A percentile compares a stretch with the other conserved stretches of the same genome.
Conservation (phyloP, 306 rosid species). For the Myrica gale region DNA sequence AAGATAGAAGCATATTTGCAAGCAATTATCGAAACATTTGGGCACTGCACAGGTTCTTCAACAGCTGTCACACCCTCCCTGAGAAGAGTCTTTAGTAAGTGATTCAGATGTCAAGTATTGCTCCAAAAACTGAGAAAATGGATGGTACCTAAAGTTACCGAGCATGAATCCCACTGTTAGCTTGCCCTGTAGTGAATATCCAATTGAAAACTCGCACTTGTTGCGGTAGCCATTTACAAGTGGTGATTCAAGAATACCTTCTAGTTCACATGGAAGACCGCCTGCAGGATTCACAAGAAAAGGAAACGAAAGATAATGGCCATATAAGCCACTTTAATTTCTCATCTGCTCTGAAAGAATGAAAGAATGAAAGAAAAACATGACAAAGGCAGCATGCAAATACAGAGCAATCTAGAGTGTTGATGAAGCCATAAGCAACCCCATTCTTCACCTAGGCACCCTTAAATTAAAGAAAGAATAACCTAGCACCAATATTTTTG, state of each 20-base stretch:
- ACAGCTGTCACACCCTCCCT: constrained; percentile 99
- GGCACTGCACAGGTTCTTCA: constrained; percentile 85
- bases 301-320: not conserved
- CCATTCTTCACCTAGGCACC: not conserved
- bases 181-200: constrained; percentile 75
- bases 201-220: constrained; percentile 95
- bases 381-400: not conserved
- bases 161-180: constrained; percentile 91
- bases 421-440: constrained; percentile 14
- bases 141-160: constrained; percentile 82
- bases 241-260: constrained; percentile 88
- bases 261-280: constrained; percentile 88
- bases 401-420: constrained; percentile 15
- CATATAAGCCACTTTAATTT: constrained; percentile 20
- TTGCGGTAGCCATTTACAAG: constrained; percentile 83
- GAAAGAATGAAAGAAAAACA: constrained; percentile 16
- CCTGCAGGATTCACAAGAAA: constrained; percentile 43
- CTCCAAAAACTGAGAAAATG: constrained; percentile 28
- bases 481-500: not conserved
- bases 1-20: constrained; percentile 76
- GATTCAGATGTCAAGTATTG: constrained; percentile 21
- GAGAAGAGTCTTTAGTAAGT: constrained; percentile 36
- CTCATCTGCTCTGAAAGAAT: constrained; percentile 13
- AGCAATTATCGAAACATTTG: constrained; percentile 74
- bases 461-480: not conserved